phyloP scores from a whole-genome alignment of 164 flowering plant genomes.

The Dillenia suffruticosa region DNA sequence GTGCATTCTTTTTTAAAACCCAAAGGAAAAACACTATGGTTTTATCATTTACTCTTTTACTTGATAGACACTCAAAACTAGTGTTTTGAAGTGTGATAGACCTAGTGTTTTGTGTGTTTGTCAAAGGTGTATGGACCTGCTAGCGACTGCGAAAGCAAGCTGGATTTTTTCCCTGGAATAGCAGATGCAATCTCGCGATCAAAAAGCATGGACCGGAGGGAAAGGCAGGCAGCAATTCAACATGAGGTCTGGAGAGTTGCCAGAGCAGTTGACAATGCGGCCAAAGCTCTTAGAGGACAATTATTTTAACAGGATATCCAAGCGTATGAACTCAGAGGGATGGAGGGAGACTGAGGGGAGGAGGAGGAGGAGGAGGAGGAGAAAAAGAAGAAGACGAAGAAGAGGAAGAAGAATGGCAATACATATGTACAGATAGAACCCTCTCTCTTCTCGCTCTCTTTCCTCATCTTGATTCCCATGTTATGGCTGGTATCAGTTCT shows the following conservation, averaged over 20 bases:
- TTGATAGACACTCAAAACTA: neutral
- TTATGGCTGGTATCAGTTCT: no score
- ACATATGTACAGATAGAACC: no score
- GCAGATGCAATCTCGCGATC: constrained; percentile 49
- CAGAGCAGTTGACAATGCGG: constrained; percentile 69
- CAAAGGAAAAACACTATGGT: no score
- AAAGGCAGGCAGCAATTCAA: constrained; percentile 31
- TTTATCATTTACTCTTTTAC: no score
- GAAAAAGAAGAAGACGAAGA: no score
- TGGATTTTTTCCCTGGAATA: constrained; percentile 72
- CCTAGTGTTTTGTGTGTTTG: neutral
- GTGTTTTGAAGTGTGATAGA: neutral
- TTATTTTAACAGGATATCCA: neutral
- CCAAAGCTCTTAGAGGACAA: constrained; percentile 58
- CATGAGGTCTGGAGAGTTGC: constrained; percentile 90
- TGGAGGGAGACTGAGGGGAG: no score
- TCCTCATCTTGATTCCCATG: no score
- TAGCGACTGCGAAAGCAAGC: constrained; percentile 36
- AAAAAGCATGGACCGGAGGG: constrained; percentile 12
- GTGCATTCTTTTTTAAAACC: no score
- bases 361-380: no score
- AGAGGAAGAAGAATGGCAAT: no score
- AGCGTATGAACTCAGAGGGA: no score
- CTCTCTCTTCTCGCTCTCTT: no score
- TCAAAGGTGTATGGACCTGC: constrained; percentile 72